These are phyloP conservation scores for Corymbia citriodora DNA, from an alignment of 441 rosid species.

Conservation along the genomic window DNA sequence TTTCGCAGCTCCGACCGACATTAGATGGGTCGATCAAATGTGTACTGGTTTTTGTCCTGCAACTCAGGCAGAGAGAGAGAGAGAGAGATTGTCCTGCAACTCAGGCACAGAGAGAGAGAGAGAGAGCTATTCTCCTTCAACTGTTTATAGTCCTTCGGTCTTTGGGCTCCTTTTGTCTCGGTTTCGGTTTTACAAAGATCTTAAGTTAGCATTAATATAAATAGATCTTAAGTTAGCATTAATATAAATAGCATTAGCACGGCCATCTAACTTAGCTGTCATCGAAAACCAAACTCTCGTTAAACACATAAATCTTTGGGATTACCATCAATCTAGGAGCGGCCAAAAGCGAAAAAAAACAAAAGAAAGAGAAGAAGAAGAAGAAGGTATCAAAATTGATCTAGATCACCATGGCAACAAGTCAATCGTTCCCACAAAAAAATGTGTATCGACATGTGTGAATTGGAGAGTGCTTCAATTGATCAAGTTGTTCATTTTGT, in stretches of 20 bases:
- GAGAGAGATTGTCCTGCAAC: neutral
- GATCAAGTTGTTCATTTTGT: neutral
- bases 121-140: neutral
- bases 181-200: neutral
- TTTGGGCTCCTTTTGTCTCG: neutral
- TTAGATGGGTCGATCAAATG: neutral
- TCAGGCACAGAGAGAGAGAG: neutral
- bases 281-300: neutral
- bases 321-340: neutral
- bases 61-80: neutral
- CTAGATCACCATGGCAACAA: neutral
- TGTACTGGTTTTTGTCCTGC: neutral
- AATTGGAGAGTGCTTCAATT: neutral
- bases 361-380: too few species aligned
- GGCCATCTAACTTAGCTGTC: neutral
- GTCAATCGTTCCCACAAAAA: neutral
- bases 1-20: neutral
- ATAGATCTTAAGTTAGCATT: neutral
- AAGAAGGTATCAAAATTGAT: neutral
- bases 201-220: neutral
- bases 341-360: neutral
- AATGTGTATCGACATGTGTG: neutral
- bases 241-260: neutral
- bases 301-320: neutral
- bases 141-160: neutral